Evolutionary conservation across 371 early-diverging fungal species (phyloP), one percentile per base, ranked within the genome.

Genomic region (Syncephalis fuscata): DNA sequence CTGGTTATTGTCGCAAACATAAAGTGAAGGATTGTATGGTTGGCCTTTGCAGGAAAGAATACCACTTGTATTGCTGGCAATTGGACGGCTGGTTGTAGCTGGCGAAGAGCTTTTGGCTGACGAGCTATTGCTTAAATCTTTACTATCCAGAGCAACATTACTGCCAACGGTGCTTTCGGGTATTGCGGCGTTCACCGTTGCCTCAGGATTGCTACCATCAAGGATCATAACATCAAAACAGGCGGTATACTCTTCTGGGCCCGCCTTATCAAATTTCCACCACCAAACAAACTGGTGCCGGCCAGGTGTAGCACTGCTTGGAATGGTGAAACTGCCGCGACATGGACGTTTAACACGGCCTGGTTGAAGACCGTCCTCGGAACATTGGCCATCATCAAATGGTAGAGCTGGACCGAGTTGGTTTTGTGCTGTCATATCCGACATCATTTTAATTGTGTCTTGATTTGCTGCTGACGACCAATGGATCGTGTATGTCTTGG

Each of bases 281-380:
- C 57, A 63, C 64, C 61, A 60, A n/a, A 64, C 39, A 36, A 64
- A 11, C 45, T 64, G 61, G 26, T 60, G 58, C 0, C 49, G 54
- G 0, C 61, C 64, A 21, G 60, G 60, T 10, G 53, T 54, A 0
- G 48, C 56, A 5, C 43, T 17, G 1, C 2, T 25, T 4, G 64
- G 64, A 24, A 64, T 22, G 0, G 46, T 54, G 17, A 60, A 23
- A 10, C 48, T 39, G 0, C 64, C 64, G 21, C 55, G 57, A 32
- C 61, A 64, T 50, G 57, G 50, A 15, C 20, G 4, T 5, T 42
- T 42, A 10, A 42, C 50, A 10, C n/a, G n/a, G 15, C 50, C 26
- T 8, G 44, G 44, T 19, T 23, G 42, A 17, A 44, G 36, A 15
- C 44, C 44, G 20, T 50, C 50, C 43, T 50, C 50, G 4, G 50